A percentile compares a stretch with the other conserved stretches of the same genome.
Conservation (phyloP, 2,329 filamentous ascomycete genomes). For the Cladosporium sp. region DNA sequence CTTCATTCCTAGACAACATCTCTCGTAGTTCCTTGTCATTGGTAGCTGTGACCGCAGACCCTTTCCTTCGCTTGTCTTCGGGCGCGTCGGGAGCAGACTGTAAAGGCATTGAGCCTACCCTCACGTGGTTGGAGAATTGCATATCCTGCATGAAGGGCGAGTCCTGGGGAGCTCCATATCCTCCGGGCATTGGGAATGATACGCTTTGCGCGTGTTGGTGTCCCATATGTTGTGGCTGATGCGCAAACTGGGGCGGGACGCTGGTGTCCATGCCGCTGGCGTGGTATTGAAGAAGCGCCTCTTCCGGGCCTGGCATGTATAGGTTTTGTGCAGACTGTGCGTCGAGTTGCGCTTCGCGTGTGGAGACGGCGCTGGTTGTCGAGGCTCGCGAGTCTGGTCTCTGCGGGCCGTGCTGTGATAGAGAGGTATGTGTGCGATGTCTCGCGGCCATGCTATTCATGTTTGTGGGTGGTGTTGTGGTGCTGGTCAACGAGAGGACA, state of each 20-base stretch:
- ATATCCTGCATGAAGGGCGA: conserved; percentile 31
- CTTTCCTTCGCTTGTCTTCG: conserved; percentile 53
- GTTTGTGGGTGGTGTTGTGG: not conserved
- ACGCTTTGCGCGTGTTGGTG: conserved; percentile 27
- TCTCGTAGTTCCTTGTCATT: conserved; percentile 80
- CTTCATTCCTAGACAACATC: conserved; percentile 68
- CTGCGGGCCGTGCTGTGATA: conserved; percentile 29
- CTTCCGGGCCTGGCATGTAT: conserved; percentile 31
- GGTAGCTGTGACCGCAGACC: conserved; percentile 69
- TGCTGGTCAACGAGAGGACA: conserved; percentile 4
- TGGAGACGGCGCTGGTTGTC: conserved; percentile 36
- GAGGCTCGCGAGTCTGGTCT: conserved; percentile 37
- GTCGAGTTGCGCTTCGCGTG: conserved; percentile 31
- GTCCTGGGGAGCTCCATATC: conserved; percentile 28
- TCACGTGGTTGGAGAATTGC: conserved; percentile 28
- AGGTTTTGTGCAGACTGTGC: conserved; percentile 23
- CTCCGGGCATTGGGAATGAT: conserved; percentile 25
- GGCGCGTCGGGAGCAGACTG: conserved; percentile 32
- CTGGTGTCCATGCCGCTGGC: conserved; percentile 27
- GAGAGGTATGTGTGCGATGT: conserved; percentile 26
- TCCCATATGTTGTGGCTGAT: conserved; percentile 22
- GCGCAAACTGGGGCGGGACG: conserved; percentile 16
- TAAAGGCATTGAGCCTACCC: conserved; percentile 32
- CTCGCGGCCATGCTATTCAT: conserved; percentile 23
- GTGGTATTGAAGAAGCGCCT: conserved; percentile 35